Evolutionary conservation across 148 eudicot genomes (phyloP).

Genomic region (Spergularia marina): DNA sequence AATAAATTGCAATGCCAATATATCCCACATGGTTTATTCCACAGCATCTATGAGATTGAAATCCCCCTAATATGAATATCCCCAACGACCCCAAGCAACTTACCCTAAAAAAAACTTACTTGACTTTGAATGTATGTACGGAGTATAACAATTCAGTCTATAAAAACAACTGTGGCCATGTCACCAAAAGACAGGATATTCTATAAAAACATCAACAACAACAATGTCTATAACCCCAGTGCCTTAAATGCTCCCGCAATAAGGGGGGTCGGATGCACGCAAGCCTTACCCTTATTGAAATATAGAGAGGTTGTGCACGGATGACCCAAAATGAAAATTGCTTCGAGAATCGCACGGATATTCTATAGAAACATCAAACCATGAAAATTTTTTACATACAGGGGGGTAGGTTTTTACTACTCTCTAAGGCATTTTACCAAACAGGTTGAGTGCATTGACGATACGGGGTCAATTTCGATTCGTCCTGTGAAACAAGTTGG

Average conservation of each 20-base stretch:
- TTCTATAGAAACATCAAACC: background rate
- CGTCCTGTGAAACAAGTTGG: too few species aligned
- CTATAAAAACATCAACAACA: background rate
- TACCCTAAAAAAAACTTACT: background rate
- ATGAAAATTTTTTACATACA: background rate
- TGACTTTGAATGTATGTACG: slow-evolving; percentile 4
- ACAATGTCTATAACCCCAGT: too few species aligned
- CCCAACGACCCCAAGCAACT: background rate
- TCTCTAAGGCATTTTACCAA: slow-evolving; percentile 11
- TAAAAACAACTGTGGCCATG: background rate
- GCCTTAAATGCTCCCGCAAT: too few species aligned
- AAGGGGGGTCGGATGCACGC: too few species aligned
- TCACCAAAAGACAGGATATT: background rate
- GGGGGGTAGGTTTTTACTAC: background rate
- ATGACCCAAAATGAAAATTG: too few species aligned
- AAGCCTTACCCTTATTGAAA: too few species aligned
- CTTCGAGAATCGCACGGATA: too few species aligned
- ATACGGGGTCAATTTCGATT: background rate
- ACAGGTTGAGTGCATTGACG: slow-evolving; percentile 12
- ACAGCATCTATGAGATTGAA: background rate
- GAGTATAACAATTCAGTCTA: background rate
- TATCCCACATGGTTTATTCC: background rate
- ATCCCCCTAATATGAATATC: background rate
- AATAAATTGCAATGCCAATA: background rate
- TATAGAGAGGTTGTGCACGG: too few species aligned